These are phyloP conservation scores for Phytopythium delawarense DNA, from an alignment of 352 stramenopile species.

Conservation along the genomic window DNA sequence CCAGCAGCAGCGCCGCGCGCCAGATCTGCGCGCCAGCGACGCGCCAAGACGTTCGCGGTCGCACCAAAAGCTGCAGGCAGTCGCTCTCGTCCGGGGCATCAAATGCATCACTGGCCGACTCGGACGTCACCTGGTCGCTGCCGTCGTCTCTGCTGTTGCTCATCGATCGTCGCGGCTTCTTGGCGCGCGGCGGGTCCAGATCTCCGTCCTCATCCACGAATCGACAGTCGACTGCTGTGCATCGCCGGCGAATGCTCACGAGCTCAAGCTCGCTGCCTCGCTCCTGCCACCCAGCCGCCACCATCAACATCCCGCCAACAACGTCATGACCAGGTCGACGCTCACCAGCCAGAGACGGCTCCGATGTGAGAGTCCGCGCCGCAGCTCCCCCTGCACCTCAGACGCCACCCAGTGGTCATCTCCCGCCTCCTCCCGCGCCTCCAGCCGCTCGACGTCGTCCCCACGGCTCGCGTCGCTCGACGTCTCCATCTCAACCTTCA, in stretches of 20 bases:
- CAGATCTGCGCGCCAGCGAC: constrained; percentile 41
- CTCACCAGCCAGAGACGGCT: background rate
- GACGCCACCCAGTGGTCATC: constrained; percentile 3
- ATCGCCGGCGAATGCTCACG: background rate
- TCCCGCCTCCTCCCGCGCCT: background rate
- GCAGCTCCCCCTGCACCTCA: constrained; percentile 4
- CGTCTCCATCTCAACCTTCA: background rate
- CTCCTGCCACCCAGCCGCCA: constrained; percentile 1
- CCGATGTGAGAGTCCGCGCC: background rate
- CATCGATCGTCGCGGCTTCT: constrained; percentile 10
- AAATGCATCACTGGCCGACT: background rate
- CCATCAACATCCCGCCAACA: background rate
- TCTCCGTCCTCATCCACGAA: constrained; percentile 21
- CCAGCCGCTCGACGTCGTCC: background rate
- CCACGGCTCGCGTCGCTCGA: background rate
- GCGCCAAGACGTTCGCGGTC: constrained; percentile 21
- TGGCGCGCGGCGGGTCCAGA: constrained; percentile 15
- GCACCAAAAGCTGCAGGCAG: constrained; percentile 16
- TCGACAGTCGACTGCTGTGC: background rate
- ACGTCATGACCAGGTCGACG: background rate
- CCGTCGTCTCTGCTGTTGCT: background rate
- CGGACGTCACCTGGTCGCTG: background rate
- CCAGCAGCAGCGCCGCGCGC: constrained; percentile 51
- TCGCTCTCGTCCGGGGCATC: background rate
- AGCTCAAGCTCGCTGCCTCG: background rate